Base-by-base conservation (phyloP, 139 green algal genomes). In the Chlorella sp. region DNA sequence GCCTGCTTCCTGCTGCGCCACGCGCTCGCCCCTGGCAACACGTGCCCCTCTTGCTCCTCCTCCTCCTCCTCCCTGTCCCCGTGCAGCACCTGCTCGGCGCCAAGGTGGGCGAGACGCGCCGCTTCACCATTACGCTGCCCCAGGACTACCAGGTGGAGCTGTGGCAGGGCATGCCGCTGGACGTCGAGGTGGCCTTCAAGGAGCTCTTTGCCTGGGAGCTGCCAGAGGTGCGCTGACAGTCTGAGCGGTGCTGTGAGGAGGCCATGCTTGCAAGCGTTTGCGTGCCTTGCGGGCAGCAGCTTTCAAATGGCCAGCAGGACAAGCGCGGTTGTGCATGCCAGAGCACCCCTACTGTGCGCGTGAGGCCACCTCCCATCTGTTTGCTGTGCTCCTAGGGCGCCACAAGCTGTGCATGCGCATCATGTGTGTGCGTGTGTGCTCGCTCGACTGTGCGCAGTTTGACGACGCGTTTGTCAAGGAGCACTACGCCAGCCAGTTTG, bases 181-280 rank as follows among this genome's bases (percentile, higher is more conserved):
- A 60, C 0, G 83, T 69, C 0, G 66, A 59, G 2, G 49, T 84
- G 55, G 79, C 70, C 32, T 10, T 88, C 26, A 27, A 72, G 14
- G 83, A 88, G 66, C 63, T 88, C 30, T 85, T 88, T 49, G 63
- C 76, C 36, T 88, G 81, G 77, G 74, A 77, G 2, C 77, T 85
- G 68, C 83, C 79, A 31, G 71, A 81, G 75, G 82, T 87, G 61
- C 34, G 77, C 42, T 55, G 42, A 10, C 10, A 24, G 42, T 17
- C 10, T 55, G 42, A 55, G 10, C 10, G 10, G 10, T 24, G 42
- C 42, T 55, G 42, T 55, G 10, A 55, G 10, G 42, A 55, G 42
- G 42, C 42, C n/a, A n/a, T n/a, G n/a, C n/a, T n/a, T n/a, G n/a
- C n/a, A n/a, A n/a, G n/a, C n/a, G n/a, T n/a, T n/a, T n/a, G n/a